phyloP scores from a whole-genome alignment of 768 basidiomycete genomes.

The Rhizopogon sp. region DNA sequence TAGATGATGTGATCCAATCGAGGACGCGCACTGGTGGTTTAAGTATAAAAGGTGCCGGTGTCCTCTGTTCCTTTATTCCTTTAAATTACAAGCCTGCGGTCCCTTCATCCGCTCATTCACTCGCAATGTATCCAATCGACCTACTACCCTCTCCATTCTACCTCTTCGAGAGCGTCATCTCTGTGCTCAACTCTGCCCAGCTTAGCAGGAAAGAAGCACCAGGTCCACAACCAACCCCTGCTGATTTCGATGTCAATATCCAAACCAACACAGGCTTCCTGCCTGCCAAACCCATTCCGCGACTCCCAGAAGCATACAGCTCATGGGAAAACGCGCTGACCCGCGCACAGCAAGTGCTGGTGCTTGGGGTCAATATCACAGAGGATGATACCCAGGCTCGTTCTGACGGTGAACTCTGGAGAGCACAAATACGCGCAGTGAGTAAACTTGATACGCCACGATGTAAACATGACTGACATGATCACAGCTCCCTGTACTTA shows the following conservation, averaged over 20 bases:
- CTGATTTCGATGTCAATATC: constrained; percentile 48
- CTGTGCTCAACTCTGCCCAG: constrained; percentile 41
- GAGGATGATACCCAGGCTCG: constrained; percentile 45
- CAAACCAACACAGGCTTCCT: constrained; percentile 73
- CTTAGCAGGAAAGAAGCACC: constrained; percentile 24
- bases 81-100: constrained; percentile 6
- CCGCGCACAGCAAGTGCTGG: constrained; percentile 48
- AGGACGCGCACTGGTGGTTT: constrained; percentile 23
- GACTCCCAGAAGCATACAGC: constrained; percentile 46
- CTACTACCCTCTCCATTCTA: constrained; percentile 52
- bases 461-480: constrained; percentile 8
- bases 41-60: constrained; percentile 25
- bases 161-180: constrained; percentile 43
- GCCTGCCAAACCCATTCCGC: constrained; percentile 58
- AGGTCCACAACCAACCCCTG: constrained; percentile 30
- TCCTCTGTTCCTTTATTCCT: background rate
- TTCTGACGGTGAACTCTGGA: constrained; percentile 61
- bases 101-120: constrained; percentile 4
- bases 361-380: constrained; percentile 52
- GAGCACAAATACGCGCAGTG: constrained; percentile 56
- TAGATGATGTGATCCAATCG: constrained; percentile 24
- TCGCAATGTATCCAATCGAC: constrained; percentile 24
- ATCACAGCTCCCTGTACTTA: constrained; percentile 67
- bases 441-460: constrained; percentile 24
- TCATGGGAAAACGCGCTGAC: constrained; percentile 70